Conservation (phyloP, 352 stramenopile species). For the Globisporangium carolinianum region DNA sequence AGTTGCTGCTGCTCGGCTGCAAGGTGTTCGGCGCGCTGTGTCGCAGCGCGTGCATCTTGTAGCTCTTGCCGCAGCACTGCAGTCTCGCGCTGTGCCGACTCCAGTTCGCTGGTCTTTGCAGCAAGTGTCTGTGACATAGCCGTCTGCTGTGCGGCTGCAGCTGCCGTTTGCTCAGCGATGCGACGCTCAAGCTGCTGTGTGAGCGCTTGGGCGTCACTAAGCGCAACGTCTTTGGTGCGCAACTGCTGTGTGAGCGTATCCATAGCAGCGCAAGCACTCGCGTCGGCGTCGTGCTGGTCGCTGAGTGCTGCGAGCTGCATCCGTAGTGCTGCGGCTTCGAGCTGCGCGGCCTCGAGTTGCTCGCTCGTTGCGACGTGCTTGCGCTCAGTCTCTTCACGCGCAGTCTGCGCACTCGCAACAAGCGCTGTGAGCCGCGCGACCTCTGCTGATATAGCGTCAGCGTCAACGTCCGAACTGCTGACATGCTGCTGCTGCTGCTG, state of each 20-base stretch:
- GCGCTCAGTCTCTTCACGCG: constrained; percentile 1
- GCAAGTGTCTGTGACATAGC: constrained; percentile 10
- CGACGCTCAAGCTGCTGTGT: neutral
- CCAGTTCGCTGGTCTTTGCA: constrained; percentile 21
- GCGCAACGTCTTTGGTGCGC: constrained; percentile 5
- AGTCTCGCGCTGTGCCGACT: constrained; percentile 10
- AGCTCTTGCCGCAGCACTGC: constrained; percentile 23
- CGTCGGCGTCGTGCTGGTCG: constrained; percentile 15
- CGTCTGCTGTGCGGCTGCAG: constrained; percentile 5
- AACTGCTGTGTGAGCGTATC: constrained; percentile 8
- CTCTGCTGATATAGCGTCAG: neutral
- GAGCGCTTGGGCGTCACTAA: neutral
- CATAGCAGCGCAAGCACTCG: constrained; percentile 15
- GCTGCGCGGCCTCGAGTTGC: constrained; percentile 6
- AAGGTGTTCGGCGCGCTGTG: constrained; percentile 22
- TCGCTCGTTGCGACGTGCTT: constrained; percentile 3
- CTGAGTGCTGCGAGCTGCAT: constrained; percentile 16
- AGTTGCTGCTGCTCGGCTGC: constrained; percentile 16
- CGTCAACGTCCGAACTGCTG: too few relatives aligned
- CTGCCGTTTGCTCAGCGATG: neutral
- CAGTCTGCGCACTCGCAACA: constrained; percentile 9
- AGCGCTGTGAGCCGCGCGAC: neutral
- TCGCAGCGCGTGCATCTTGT: neutral
- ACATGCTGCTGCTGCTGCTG: neutral
- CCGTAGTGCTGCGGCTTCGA: constrained; percentile 22